Evolutionary conservation across 176 grass and related monocot species (phyloP).

Genomic region (Eragrostis curvula): DNA sequence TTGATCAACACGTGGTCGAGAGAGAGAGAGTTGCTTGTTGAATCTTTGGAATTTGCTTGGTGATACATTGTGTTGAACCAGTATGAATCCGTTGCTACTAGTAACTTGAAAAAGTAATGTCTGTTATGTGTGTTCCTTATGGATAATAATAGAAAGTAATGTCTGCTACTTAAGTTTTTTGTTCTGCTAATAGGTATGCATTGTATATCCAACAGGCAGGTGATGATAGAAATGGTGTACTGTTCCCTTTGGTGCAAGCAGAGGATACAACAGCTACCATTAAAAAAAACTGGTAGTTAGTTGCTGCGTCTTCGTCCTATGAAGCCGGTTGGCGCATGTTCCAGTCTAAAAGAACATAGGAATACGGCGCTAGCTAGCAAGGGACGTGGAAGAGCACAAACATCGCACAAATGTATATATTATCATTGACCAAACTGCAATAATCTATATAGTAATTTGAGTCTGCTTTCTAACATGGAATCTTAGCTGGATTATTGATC

Average conservation of each 20-base stretch:
- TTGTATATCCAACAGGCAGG: background rate
- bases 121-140: background rate
- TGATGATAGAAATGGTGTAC: background rate
- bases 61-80: background rate
- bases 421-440: conserved; percentile 28
- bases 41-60: no score
- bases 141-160: background rate
- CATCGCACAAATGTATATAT: background rate
- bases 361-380: background rate
- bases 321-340: background rate
- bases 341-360: background rate
- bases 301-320: background rate
- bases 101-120: background rate
- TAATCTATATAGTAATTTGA: background rate
- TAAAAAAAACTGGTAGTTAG: conserved; percentile 1
- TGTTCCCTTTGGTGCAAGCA: conserved; percentile 11
- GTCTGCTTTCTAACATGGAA: conserved; percentile 15
- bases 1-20: conserved; percentile 10
- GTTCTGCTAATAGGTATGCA: background rate
- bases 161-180: background rate
- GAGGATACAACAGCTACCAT: background rate
- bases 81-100: background rate
- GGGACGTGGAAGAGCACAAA: conserved; percentile 19
- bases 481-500: conserved; percentile 21
- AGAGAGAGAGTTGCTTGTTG: background rate